phyloP scores from a whole-genome alignment of 2,329 filamentous ascomycete genomes.

The Nothomitra cinnamomea region DNA sequence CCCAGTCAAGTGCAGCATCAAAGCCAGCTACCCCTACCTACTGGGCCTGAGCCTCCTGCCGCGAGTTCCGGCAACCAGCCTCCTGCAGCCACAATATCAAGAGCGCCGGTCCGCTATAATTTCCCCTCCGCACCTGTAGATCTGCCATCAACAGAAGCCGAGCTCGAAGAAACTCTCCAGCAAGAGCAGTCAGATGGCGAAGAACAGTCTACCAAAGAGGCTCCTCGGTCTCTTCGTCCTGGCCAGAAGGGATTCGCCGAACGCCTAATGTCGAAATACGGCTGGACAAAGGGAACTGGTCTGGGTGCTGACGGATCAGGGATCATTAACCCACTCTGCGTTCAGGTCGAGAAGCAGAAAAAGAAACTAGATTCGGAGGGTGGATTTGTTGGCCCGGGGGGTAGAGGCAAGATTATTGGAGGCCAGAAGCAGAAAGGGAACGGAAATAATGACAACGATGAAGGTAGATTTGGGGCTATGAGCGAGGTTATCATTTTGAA shows the following conservation, averaged over 20 bases:
- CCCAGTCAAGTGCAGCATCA: slow-evolving; percentile 28
- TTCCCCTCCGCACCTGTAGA: slow-evolving; percentile 34
- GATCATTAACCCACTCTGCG: slow-evolving; percentile 67
- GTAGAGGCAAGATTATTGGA: slow-evolving; percentile 65
- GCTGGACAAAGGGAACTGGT: slow-evolving; percentile 77
- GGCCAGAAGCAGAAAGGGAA: slow-evolving; percentile 36
- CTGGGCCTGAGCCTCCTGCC: not conserved
- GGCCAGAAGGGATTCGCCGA: slow-evolving; percentile 75
- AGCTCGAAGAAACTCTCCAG: slow-evolving; percentile 29
- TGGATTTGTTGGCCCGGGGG: slow-evolving; percentile 52
- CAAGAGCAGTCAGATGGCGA: slow-evolving; percentile 19
- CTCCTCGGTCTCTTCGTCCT: slow-evolving; percentile 44
- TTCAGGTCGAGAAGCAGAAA: slow-evolving; percentile 73
- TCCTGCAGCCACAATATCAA: slow-evolving; percentile 48
- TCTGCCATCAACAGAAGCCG: slow-evolving; percentile 17
- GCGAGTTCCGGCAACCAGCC: slow-evolving; percentile 2
- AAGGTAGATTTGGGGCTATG: slow-evolving; percentile 52
- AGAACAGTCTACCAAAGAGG: slow-evolving; percentile 15
- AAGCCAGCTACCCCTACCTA: not conserved
- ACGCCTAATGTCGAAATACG: slow-evolving; percentile 82
- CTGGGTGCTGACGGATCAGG: slow-evolving; percentile 69
- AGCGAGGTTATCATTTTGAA: slow-evolving; percentile 67
- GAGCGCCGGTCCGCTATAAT: slow-evolving; percentile 60
- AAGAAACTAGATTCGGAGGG: slow-evolving; percentile 64
- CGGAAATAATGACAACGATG: slow-evolving; percentile 18